Evolutionary conservation across 2,329 filamentous ascomycete species (phyloP), one percentile per base, ranked within the genome.

Genomic region (Falciphora oryzae): DNA sequence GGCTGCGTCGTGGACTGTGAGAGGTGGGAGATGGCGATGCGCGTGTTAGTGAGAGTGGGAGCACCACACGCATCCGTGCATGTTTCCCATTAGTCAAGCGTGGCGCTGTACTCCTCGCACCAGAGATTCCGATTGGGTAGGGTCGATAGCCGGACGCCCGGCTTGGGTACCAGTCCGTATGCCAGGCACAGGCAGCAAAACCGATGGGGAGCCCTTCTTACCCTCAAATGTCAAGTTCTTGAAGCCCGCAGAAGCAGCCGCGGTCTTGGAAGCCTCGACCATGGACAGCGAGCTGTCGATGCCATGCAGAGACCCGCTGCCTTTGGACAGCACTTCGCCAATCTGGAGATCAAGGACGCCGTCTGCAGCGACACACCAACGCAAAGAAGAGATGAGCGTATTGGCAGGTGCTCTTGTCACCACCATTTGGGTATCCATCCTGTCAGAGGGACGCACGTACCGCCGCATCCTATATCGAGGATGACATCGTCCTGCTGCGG

Each of bases 391-490:
- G 18, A 60, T n/a, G 31, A 32, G 32, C 14, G 14, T 11, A 59
- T 31, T 31, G 22, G 29, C 25, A 38, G 29, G 22, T 38, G 58
- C 22, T 38, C 13, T 32, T 25, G 4, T 32, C 14, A 18, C 8
- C 29, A 61, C 14, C 59, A 44, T 18, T 18, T 7, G 38, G 38
- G 38, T 44, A 18, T 18, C 8, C 8, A 53, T 25, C 44, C 44
- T 53, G 1, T 53, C 4, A 18, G 38, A 58, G 16, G 22, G 8
- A 28, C 73, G 31, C 58, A 53, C 76, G 66, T 65, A 85, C 83
- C 86, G 58, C 87, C 87, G 68, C 87, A 89, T 18, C 87, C 87
- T 63, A 89, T 75, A 67, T 89, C 87, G 2, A 89, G 76, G 28
- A 89, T 79, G 22, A 76, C 72, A 70, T 89, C 86, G 67, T 84